Conservation (phyloP, 345 rosid genomes). For the Abelmoschus esculentus region DNA sequence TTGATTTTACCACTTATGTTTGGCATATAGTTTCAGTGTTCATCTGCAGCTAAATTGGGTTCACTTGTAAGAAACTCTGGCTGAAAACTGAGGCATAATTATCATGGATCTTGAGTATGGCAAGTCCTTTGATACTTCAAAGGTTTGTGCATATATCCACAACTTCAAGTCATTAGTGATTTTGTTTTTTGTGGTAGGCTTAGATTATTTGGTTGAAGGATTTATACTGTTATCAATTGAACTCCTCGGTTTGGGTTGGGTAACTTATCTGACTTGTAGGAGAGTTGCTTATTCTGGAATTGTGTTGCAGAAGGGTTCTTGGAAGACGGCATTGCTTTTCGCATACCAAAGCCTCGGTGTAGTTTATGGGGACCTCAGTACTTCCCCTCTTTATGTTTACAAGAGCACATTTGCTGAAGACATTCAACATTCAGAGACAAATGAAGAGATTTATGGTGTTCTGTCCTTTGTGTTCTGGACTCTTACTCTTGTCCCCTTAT, state of each 20-base stretch:
- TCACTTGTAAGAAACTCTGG: slow-evolving; percentile 10
- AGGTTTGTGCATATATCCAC: slow-evolving; percentile 40
- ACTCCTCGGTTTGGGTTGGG: background rate
- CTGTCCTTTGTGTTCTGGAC: slow-evolving; percentile 98
- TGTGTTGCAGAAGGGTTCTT: slow-evolving; percentile 61
- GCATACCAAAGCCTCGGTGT: slow-evolving; percentile 99
- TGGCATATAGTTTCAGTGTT: slow-evolving; percentile 15
- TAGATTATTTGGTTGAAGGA: background rate
- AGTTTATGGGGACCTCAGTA: slow-evolving; percentile 93
- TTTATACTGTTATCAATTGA: slow-evolving; percentile 2
- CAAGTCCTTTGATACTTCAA: slow-evolving; percentile 48
- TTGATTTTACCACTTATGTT: slow-evolving; percentile 1
- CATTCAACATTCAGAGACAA: slow-evolving; percentile 79
- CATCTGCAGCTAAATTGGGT: slow-evolving; percentile 26
- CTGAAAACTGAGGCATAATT: slow-evolving; percentile 17
- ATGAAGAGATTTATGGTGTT: slow-evolving; percentile 95
- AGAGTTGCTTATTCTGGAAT: slow-evolving; percentile 4
- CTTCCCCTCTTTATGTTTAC: slow-evolving; percentile 90
- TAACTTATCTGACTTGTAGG: slow-evolving; percentile 4
- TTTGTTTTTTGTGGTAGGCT: background rate
- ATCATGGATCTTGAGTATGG: slow-evolving; percentile 61
- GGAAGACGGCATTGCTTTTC: slow-evolving; percentile 76
- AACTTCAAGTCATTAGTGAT: background rate
- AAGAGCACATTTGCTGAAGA: slow-evolving; percentile 98
- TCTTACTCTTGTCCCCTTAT: slow-evolving; percentile 82